A percentile compares a stretch with the other conserved stretches of the same genome.
Conservation (phyloP, 176 grass and related monocot species). For the Carex cristatella region DNA sequence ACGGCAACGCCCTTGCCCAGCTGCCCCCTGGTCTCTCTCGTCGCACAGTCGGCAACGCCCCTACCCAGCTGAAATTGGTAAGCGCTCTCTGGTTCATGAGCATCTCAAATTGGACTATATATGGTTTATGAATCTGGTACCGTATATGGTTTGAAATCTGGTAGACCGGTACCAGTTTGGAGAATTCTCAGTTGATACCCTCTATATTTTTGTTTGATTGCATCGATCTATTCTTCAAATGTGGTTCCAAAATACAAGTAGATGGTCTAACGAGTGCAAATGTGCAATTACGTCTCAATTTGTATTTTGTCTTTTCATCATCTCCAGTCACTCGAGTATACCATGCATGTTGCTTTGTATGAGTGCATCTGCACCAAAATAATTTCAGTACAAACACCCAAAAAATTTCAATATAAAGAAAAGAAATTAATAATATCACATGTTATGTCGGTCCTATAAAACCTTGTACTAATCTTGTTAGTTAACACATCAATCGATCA, state of each 20-base stretch:
- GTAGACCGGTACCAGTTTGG: not conserved
- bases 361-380: not conserved
- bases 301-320: not conserved
- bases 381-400: not conserved
- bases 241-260: conserved; percentile 13
- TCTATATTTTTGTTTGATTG: conserved; percentile 11
- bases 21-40: no score
- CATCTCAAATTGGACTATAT: no score
- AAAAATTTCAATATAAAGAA: not conserved
- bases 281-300: not conserved
- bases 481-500: conserved; percentile 13
- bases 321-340: not conserved
- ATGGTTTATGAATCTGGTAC: no score
- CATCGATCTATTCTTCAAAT: not conserved
- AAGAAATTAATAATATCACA: conserved; percentile 5
- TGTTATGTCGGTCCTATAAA: not conserved
- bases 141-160: no score
- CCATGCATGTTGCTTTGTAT: no score
- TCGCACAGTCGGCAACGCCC: no score
- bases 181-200: conserved; percentile 1
- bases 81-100: no score
- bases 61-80: no score
- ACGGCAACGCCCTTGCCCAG: no score
- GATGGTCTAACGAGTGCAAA: not conserved
- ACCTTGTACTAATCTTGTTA: conserved; percentile 10